Conservation (phyloP, 2,329 filamentous ascomycete genomes). For the Aspergillus viridinutans region DNA sequence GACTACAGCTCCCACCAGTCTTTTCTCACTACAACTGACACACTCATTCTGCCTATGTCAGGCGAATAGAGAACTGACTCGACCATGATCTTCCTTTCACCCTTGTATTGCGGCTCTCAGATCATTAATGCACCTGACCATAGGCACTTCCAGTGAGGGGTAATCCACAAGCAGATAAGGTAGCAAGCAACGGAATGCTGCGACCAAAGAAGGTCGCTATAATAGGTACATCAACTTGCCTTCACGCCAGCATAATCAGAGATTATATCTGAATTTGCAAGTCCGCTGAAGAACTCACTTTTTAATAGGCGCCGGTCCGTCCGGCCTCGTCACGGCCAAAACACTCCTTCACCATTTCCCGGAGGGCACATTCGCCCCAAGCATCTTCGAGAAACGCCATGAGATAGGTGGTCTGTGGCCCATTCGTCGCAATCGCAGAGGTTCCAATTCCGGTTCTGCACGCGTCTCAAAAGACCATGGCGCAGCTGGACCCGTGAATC, state of each 20-base stretch:
- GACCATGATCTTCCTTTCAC: not conserved
- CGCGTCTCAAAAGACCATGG: not conserved
- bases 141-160: not conserved
- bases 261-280: not conserved
- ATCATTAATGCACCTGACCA: not conserved
- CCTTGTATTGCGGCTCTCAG: not conserved
- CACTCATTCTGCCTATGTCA: not conserved
- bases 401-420: constrained; percentile 79
- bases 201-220: constrained; percentile 50
- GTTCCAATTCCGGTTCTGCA: not conserved
- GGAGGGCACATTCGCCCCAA: constrained; percentile 57
- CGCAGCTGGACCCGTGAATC: constrained; percentile 47
- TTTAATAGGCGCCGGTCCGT: constrained; percentile 61
- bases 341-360: constrained; percentile 61
- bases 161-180: not conserved
- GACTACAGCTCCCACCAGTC: not conserved
- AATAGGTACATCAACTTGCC: constrained; percentile 37
- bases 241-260: not conserved
- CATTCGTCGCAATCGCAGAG: constrained; percentile 38
- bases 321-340: constrained; percentile 67
- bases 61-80: not conserved
- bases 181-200: constrained; percentile 5
- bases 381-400: constrained; percentile 63
- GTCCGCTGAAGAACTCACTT: not conserved
- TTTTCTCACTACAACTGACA: not conserved